Conservation (phyloP, 2,329 filamentous ascomycete species). For the Aspergillus intermedius region DNA sequence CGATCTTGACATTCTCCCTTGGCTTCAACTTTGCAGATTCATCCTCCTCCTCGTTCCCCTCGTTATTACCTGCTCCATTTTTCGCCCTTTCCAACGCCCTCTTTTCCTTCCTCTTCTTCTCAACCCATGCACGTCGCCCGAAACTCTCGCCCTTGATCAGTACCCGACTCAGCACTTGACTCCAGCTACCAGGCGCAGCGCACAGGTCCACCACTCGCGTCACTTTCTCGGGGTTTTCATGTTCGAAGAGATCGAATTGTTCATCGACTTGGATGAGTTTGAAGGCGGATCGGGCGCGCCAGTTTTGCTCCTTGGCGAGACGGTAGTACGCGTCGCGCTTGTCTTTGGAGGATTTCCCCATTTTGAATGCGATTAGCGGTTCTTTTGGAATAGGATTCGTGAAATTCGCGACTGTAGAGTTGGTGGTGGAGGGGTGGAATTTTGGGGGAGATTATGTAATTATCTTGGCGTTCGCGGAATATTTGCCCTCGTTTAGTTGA, state of each 20-base stretch:
- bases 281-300: constrained; percentile 92
- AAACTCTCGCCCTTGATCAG: constrained; percentile 92
- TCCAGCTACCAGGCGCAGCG: constrained; percentile 94
- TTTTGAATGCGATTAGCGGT: constrained; percentile 29
- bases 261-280: constrained; percentile 93
- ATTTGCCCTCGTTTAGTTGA: no score
- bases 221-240: constrained; percentile 57
- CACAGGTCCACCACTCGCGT: constrained; percentile 93
- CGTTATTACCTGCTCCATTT: constrained; percentile 4
- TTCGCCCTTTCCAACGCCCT: constrained; percentile 18
- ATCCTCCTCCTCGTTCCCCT: constrained; percentile 24
- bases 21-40: constrained; percentile 36
- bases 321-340: constrained; percentile 98
- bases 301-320: constrained; percentile 96
- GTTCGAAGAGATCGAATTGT: constrained; percentile 89
- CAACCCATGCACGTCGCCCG: constrained; percentile 77
- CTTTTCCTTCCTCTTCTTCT: constrained; percentile 62
- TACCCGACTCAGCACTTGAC: constrained; percentile 87
- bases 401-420: no score
- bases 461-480: no score
- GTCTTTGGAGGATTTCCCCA: constrained; percentile 98
- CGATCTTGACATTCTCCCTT: constrained; percentile 77
- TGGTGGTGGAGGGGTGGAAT: no score
- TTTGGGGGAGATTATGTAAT: no score
- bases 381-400: neutral